Percentiles rank a stretch among this genome's conserved stretches.
phyloP scores from a whole-genome alignment of 257 asterid genomes.

The Petunia secreta region DNA sequence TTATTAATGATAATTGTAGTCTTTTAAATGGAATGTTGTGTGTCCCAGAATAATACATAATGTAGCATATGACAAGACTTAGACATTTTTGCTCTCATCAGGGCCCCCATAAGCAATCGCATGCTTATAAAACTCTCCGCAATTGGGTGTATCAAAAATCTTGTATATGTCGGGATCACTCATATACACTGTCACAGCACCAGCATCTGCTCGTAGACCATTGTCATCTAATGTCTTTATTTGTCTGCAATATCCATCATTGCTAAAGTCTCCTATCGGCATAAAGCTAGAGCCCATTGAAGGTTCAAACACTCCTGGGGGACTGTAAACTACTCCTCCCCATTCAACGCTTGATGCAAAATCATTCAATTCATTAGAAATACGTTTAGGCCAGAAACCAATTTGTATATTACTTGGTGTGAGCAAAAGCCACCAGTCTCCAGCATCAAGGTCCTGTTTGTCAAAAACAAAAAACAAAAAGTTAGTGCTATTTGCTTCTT shows the following conservation, averaged over 20 bases:
- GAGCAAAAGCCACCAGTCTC: not conserved
- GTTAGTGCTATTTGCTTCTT: too few relatives aligned
- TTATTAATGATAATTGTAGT: too few relatives aligned
- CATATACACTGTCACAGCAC: not conserved
- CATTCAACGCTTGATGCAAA: not conserved
- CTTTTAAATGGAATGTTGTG: too few relatives aligned
- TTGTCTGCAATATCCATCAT: not conserved
- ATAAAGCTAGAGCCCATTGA: not conserved
- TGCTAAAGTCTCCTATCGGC: not conserved
- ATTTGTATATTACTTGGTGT: not conserved
- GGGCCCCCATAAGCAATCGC: not conserved
- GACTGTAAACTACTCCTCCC: not conserved
- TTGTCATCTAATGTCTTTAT: not conserved
- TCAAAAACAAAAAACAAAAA: too few relatives aligned
- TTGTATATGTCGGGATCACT: not conserved
- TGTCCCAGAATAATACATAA: too few relatives aligned
- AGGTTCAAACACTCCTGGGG: not conserved
- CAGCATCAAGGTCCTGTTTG: not conserved
- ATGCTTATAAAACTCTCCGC: not conserved
- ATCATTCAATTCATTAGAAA: not conserved
- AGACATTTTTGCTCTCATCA: too few relatives aligned
- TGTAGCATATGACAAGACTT: too few relatives aligned
- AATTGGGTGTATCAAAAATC: not conserved
- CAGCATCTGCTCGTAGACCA: not conserved
- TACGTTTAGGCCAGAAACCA: not conserved